Percentiles rank a stretch among this genome's conserved stretches.
phyloP scores from a whole-genome alignment of 139 green algal species.

The Pedinophyceae sp. region DNA sequence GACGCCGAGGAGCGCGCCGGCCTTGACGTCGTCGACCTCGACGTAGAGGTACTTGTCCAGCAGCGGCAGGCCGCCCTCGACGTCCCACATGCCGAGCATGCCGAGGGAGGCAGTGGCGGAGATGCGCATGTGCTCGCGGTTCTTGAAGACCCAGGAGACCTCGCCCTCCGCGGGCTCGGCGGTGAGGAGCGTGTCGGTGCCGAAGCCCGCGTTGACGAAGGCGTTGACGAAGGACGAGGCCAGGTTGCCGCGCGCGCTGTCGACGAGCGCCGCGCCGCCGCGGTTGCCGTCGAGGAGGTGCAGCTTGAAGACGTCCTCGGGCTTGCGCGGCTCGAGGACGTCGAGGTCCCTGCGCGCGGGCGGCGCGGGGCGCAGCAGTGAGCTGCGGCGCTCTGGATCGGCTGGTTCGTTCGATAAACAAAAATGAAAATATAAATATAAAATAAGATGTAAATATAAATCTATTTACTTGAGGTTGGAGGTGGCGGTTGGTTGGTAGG shows the following conservation, averaged over 20 bases:
- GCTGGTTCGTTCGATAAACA: too few species aligned
- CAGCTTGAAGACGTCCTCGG: constrained; percentile 94
- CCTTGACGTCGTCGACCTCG: constrained; percentile 59
- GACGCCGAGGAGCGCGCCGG: constrained; percentile 81
- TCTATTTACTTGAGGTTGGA: too few species aligned
- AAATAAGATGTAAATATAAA: too few species aligned
- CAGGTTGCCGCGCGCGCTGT: constrained; percentile 86
- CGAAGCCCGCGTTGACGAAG: constrained; percentile 96
- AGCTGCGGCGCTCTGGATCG: too few species aligned
- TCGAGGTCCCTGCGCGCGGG: constrained; percentile 97
- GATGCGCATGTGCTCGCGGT: constrained; percentile 58
- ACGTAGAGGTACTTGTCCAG: constrained; percentile 94
- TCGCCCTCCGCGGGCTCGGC: constrained; percentile 11
- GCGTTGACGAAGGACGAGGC: constrained; percentile 92
- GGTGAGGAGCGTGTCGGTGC: constrained; percentile 77
- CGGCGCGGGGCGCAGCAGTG: too few species aligned
- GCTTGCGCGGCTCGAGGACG: constrained; percentile 88
- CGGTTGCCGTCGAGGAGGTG: constrained; percentile 43
- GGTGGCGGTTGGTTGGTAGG: too few species aligned
- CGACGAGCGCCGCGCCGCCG: constrained; percentile 35
- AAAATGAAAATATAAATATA: too few species aligned
- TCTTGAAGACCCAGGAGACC: constrained; percentile 96
- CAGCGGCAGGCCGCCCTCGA: constrained; percentile 81
- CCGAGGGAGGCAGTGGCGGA: constrained; percentile 19
- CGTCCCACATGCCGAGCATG: constrained; percentile 86